phyloP scores from a whole-genome alignment of 495 filamentous ascomycete species.

The Penicillium cataractarum region DNA sequence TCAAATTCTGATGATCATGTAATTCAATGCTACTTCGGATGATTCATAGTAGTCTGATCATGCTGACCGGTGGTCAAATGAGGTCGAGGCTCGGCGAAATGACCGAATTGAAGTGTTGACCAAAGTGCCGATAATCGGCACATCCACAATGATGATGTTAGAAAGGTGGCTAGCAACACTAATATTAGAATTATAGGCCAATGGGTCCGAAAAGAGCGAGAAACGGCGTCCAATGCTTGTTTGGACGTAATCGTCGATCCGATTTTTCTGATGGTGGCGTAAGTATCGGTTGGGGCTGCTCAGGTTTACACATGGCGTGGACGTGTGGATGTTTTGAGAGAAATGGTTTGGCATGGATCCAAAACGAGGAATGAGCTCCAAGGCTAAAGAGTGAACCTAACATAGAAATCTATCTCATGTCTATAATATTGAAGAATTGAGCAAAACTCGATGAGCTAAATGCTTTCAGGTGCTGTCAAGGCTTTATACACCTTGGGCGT shows the following conservation, averaged over 20 bases:
- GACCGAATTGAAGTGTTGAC: background rate
- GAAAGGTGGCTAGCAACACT: background rate
- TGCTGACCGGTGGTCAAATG: background rate
- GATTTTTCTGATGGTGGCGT: background rate
- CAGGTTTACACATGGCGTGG: background rate
- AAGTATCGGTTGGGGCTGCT: background rate
- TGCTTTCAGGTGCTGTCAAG: too few species aligned
- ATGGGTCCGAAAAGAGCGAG: background rate
- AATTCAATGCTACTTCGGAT: background rate
- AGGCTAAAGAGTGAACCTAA: too few species aligned
- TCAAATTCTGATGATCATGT: background rate
- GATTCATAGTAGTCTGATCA: background rate
- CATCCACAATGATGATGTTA: background rate
- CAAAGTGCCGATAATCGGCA: slow-evolving; percentile 15
- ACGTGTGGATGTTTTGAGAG: too few species aligned
- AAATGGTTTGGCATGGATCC: too few species aligned
- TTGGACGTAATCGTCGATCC: background rate
- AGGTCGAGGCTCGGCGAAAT: background rate
- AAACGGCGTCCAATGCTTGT: background rate
- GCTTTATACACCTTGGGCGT: too few species aligned
- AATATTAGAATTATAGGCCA: background rate
- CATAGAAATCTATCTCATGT: too few species aligned
- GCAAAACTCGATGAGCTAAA: too few species aligned
- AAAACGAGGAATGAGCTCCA: too few species aligned
- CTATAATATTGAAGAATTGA: too few species aligned